Percentiles rank a stretch among this genome's conserved stretches.
Conservation (phyloP, 1,139 yeast genomes). For the Magnusiomyces magnusii region DNA sequence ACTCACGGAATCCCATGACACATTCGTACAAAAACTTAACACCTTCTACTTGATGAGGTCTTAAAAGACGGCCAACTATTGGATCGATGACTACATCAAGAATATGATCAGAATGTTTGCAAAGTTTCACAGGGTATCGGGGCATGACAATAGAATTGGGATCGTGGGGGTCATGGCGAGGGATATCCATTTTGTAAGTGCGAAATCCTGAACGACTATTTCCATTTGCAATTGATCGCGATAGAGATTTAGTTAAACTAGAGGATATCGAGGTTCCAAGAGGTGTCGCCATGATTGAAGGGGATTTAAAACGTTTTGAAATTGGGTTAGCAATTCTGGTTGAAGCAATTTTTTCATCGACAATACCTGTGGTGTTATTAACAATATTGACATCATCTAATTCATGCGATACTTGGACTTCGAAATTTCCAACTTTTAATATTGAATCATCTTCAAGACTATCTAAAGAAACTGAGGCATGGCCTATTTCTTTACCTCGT, state of each 20-base stretch:
- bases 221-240: background rate
- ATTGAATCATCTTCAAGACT: slow-evolving; percentile 33
- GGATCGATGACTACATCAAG: slow-evolving; percentile 71
- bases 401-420: slow-evolving; percentile 36
- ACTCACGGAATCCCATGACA: slow-evolving; percentile 55
- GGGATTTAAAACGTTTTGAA: background rate
- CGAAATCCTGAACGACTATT: background rate
- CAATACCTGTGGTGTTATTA: background rate
- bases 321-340: background rate
- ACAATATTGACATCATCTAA: background rate
- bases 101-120: slow-evolving; percentile 17
- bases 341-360: background rate
- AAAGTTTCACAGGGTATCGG: slow-evolving; percentile 18
- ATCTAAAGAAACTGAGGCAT: slow-evolving; percentile 2
- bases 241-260: slow-evolving; percentile 2
- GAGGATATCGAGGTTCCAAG: background rate
- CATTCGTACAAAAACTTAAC: slow-evolving; percentile 75
- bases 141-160: slow-evolving; percentile 44
- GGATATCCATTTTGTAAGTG: slow-evolving; percentile 18
- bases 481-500: slow-evolving; percentile 21
- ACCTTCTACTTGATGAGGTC: slow-evolving; percentile 86
- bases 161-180: slow-evolving; percentile 38
- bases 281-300: background rate
- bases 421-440: slow-evolving; percentile 44
- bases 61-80: slow-evolving; percentile 42